Evolutionary conservation across 306 rosid species (phyloP).

Genomic region (Ziziphus jujuba): DNA sequence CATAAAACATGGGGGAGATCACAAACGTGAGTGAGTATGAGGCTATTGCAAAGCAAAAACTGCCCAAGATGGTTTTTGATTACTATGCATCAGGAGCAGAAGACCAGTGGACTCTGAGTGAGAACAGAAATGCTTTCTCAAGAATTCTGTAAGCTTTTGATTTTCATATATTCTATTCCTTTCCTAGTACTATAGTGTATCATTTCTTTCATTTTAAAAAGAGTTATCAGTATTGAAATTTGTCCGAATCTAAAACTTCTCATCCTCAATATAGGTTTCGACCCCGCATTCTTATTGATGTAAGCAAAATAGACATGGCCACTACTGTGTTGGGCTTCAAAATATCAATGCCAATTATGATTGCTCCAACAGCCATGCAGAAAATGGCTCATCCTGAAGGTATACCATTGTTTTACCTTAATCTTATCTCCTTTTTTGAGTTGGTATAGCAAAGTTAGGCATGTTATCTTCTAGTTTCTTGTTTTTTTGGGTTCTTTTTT

Average conservation of each 20-base stretch:
- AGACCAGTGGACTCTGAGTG: conserved; percentile 73
- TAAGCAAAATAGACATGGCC: conserved; percentile 73
- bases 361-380: conserved; percentile 87
- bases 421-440: conserved; percentile 1
- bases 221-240: conserved; percentile 7
- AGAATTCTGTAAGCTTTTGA: conserved; percentile 55
- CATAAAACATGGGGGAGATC: conserved; percentile 60
- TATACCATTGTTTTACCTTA: conserved; percentile 27
- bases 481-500: neutral
- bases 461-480: neutral
- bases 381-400: conserved; percentile 96
- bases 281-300: conserved; percentile 80
- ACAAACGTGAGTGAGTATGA: conserved; percentile 70
- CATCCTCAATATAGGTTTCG: conserved; percentile 54
- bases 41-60: conserved; percentile 61
- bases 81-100: conserved; percentile 83
- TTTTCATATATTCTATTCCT: neutral
- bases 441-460: neutral
- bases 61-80: conserved; percentile 71
- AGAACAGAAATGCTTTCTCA: conserved; percentile 68
- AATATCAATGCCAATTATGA: conserved; percentile 89
- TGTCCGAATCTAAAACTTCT: conserved; percentile 16
- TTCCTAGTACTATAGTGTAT: too few species aligned
- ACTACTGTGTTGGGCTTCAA: conserved; percentile 78
- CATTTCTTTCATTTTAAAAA: too few species aligned